These are phyloP conservation scores for Pachysandra terminalis DNA, from an alignment of 164 flowering plant species.

Conservation along the genomic window DNA sequence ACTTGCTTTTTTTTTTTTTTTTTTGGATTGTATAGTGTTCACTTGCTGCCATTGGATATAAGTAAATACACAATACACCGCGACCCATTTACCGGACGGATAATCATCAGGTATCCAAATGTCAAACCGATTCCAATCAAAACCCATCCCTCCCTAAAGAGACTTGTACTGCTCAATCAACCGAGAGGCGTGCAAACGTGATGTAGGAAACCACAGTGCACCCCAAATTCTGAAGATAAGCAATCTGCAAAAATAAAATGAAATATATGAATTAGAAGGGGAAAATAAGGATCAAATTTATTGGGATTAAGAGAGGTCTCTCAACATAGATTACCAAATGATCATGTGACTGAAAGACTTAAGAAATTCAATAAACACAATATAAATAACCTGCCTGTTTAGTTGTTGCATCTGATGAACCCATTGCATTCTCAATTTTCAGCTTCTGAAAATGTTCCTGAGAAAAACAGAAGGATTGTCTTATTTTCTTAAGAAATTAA, in stretches of 20 bases:
- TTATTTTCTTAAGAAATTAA: not conserved
- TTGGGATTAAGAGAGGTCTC: too few species aligned
- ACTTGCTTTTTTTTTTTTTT: too few species aligned
- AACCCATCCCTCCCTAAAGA: slow-evolving; percentile 27
- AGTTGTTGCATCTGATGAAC: slow-evolving; percentile 73
- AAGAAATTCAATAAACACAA: not conserved
- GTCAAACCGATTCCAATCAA: too few species aligned
- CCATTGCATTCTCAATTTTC: slow-evolving; percentile 84
- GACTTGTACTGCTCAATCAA: slow-evolving; percentile 95
- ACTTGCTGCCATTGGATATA: too few species aligned
- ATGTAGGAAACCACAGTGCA: slow-evolving; percentile 78
- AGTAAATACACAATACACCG: too few species aligned
- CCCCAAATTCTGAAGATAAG: slow-evolving; percentile 73
- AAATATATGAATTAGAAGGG: too few species aligned
- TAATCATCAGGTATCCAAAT: too few species aligned
- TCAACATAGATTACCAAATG: too few species aligned
- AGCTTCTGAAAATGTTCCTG: slow-evolving; percentile 90
- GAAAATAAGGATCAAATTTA: too few species aligned
- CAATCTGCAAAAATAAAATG: slow-evolving; percentile 40
- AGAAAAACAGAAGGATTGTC: slow-evolving; percentile 2
- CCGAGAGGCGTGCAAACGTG: slow-evolving; percentile 91
- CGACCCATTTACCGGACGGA: too few species aligned
- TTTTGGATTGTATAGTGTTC: too few species aligned
- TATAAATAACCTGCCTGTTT: slow-evolving; percentile 60
- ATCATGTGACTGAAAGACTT: not conserved